A percentile compares a stretch with the other conserved stretches of the same genome.
Evolutionary conservation across 108 stramenopile genomes (phyloP).

Genomic region (Skeletonema costatum): DNA sequence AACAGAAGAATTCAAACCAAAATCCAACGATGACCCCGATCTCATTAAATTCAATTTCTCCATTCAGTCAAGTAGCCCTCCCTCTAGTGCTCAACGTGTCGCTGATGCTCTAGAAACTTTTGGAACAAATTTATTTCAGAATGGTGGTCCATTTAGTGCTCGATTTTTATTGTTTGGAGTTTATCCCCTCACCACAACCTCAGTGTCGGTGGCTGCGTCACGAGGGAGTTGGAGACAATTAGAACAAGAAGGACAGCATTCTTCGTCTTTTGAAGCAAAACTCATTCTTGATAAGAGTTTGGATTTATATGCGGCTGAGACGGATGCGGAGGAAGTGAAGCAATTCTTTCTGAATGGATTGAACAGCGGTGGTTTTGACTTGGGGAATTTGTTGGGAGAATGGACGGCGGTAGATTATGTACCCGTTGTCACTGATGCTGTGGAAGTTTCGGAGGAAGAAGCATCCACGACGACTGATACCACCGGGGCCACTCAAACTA

Average conservation of each 20-base stretch:
- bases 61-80: not conserved
- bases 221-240: not conserved
- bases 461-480: no score
- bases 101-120: not conserved
- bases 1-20: not conserved
- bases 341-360: not conserved
- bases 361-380: not conserved
- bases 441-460: not conserved
- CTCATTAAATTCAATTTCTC: not conserved
- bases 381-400: not conserved
- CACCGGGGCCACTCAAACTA: not conserved
- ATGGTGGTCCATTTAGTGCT: not conserved
- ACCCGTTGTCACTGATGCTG: not conserved
- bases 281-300: not conserved
- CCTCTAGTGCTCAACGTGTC: not conserved
- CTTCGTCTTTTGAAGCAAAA: not conserved
- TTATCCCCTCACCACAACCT: not conserved
- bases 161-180: not conserved
- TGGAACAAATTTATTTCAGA: not conserved
- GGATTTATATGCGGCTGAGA: not conserved
- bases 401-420: not conserved
- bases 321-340: not conserved
- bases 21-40: not conserved
- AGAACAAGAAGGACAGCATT: not conserved
- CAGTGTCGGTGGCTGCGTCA: not conserved